A percentile compares a stretch with the other conserved stretches of the same genome.
Evolutionary conservation across 129 eudicot genomes (phyloP).

Genomic region (Lactuca sativa): DNA sequence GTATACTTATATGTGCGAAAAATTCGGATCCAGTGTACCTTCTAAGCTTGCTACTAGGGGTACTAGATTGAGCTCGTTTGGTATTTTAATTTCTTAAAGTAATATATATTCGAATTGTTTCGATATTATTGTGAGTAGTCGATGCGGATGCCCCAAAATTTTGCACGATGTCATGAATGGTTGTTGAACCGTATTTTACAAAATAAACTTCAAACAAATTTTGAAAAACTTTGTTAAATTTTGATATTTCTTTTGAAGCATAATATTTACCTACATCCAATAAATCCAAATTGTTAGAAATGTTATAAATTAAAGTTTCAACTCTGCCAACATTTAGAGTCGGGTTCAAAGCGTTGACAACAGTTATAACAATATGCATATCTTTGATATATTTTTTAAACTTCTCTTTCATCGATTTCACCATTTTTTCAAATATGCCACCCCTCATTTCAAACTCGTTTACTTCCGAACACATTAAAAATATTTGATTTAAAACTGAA

Average conservation of each 20-base stretch:
- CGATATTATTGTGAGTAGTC: not conserved
- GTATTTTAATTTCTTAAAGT: not conserved
- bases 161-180: not conserved
- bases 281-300: not conserved
- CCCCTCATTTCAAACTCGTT: not conserved
- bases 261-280: not conserved
- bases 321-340: not conserved
- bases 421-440: not conserved
- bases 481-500: not conserved
- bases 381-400: not conserved
- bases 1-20: not conserved
- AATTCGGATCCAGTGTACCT: not conserved
- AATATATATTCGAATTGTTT: not conserved
- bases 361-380: not conserved
- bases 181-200: not conserved
- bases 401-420: not conserved
- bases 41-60: not conserved
- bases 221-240: not conserved
- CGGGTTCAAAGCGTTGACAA: not conserved
- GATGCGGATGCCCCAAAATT: not conserved
- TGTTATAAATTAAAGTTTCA: not conserved
- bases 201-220: not conserved
- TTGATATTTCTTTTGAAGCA: not conserved
- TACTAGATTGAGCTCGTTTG: not conserved
- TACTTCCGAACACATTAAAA: not conserved